A percentile compares a stretch with the other conserved stretches of the same genome.
Conservation (phyloP, 129 eudicot species). For the Flaveria bidentis region DNA sequence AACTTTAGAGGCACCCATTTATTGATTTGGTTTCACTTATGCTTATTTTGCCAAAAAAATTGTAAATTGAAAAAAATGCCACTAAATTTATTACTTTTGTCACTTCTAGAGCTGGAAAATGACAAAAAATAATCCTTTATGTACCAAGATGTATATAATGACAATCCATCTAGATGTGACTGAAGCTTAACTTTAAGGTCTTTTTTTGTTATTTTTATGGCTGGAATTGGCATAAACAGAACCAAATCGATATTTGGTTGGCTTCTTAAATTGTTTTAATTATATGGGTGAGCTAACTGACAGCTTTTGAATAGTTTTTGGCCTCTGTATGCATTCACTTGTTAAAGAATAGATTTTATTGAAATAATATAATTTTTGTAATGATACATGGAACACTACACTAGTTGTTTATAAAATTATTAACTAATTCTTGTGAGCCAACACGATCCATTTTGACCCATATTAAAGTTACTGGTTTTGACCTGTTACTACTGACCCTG, state of each 20-base stretch:
- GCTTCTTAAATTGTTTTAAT: not conserved
- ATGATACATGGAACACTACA: not conserved
- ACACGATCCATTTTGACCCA: not conserved
- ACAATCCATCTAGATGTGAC: not conserved
- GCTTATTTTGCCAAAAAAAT: not conserved
- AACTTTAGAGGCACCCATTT: not conserved
- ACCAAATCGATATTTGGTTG: not conserved
- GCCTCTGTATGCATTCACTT: not conserved
- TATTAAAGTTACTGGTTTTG: not conserved
- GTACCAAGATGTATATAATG: not conserved
- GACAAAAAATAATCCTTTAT: not conserved
- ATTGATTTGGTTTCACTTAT: not conserved
- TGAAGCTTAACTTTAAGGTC: not conserved
- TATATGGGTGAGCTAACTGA: not conserved
- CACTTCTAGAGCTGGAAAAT: not conserved
- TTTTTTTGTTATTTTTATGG: not conserved
- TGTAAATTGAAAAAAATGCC: not conserved
- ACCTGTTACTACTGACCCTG: not conserved
- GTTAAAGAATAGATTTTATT: not conserved
- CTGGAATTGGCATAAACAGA: not conserved
- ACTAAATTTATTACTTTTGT: not conserved
- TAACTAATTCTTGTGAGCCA: not conserved
- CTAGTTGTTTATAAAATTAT: not conserved
- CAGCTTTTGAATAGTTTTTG: not conserved
- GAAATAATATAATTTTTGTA: not conserved